Percentiles rank a stretch among this genome's conserved stretches.
These are phyloP conservation scores for Neofusicoccum kwambonambiense DNA, from an alignment of 2,329 filamentous ascomycete species.

Conservation along the genomic window DNA sequence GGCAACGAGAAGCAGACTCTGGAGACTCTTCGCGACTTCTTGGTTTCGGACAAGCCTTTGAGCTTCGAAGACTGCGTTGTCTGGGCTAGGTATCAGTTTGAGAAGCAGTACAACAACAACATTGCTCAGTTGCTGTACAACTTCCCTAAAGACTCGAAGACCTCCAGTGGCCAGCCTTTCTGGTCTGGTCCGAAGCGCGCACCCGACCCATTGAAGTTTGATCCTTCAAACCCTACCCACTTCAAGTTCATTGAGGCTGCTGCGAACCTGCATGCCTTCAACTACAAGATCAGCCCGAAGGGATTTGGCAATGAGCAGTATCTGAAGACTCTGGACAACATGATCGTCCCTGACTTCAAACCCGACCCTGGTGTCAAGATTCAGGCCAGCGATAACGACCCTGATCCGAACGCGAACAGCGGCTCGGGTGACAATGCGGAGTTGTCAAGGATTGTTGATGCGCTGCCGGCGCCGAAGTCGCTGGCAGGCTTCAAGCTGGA, in stretches of 20 bases:
- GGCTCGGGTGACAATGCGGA: slow-evolving; percentile 68
- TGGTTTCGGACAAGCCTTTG: slow-evolving; percentile 87
- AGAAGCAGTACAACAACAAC: slow-evolving; percentile 94
- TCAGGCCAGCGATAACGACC: slow-evolving; percentile 91
- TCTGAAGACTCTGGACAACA: slow-evolving; percentile 76
- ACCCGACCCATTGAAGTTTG: slow-evolving; percentile 86
- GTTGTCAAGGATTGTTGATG: slow-evolving; percentile 67
- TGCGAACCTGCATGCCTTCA: slow-evolving; percentile 93
- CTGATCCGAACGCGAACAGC: slow-evolving; percentile 76
- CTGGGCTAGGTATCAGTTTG: slow-evolving; percentile 91
- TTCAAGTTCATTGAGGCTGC: slow-evolving; percentile 83
- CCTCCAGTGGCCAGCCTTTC: slow-evolving; percentile 85
- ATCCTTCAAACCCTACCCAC: slow-evolving; percentile 79
- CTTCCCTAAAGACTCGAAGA: slow-evolving; percentile 91
- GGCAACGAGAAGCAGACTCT: slow-evolving; percentile 93
- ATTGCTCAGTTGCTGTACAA: slow-evolving; percentile 95
- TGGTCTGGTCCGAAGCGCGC: slow-evolving; percentile 99
- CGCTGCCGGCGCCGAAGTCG: slow-evolving; percentile 74
- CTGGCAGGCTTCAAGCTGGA: slow-evolving; percentile 85
- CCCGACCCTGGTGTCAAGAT: slow-evolving; percentile 93
- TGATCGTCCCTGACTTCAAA: slow-evolving; percentile 93
- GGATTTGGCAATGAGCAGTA: slow-evolving; percentile 70
- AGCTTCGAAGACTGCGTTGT: slow-evolving; percentile 95
- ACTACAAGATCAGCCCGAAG: slow-evolving; percentile 93
- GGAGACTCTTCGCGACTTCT: slow-evolving; percentile 83